phyloP scores from a whole-genome alignment of 2,329 filamentous ascomycete species.

The Botryotinia calthae region DNA sequence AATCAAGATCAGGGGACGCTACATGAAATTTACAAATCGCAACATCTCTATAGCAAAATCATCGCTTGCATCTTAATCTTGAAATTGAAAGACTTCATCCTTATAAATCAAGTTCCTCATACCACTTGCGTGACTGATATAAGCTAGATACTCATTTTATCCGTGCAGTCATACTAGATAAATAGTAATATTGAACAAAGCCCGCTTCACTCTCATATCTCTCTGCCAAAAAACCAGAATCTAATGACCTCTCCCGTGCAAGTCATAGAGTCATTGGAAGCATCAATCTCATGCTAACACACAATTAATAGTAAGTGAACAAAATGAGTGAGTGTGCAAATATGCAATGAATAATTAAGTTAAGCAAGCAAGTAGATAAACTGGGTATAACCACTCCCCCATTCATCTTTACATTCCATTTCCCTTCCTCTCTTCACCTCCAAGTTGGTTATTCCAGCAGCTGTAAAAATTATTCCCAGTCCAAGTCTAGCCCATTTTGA shows the following conservation, averaged over 20 bases:
- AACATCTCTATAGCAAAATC: no score
- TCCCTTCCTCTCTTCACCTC: neutral
- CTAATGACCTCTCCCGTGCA: neutral
- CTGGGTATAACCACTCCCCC: neutral
- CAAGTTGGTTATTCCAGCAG: neutral
- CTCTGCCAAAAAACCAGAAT: neutral
- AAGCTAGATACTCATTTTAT: no score
- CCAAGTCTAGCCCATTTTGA: neutral
- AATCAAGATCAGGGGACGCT: no score
- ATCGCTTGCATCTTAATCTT: no score
- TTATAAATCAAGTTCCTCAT: no score
- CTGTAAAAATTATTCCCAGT: neutral
- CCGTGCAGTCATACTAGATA: no score
- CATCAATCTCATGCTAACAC: neutral
- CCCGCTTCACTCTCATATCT: no score
- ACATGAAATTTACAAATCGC: no score
- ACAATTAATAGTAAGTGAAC: no score
- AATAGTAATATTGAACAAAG: no score
- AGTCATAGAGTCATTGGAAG: neutral
- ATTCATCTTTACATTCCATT: neutral
- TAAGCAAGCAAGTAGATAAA: neutral
- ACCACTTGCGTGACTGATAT: no score
- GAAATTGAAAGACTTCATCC: no score
- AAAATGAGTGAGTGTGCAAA: neutral
- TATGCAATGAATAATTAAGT: neutral